Evolutionary conservation across 768 basidiomycete species (phyloP).

Genomic region (Hypsizygus marmoreus): DNA sequence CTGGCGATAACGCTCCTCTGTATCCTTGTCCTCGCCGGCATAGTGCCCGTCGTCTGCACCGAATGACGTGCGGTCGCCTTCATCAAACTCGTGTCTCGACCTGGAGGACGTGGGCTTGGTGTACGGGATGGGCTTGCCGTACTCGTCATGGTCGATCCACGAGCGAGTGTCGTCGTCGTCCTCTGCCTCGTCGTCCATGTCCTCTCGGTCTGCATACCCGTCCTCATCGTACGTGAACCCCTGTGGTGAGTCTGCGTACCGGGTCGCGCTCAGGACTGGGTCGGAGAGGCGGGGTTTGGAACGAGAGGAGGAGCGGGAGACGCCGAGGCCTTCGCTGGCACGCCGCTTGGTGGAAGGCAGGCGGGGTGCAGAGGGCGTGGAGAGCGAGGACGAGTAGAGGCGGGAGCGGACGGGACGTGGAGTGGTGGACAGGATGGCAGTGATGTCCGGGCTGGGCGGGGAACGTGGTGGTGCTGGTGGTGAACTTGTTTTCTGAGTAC

Average conservation of each 20-base stretch:
- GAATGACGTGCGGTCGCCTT: not conserved
- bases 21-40: constrained; percentile 20
- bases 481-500: not conserved
- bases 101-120: not conserved
- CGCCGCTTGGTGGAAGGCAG: not conserved
- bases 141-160: constrained; percentile 25
- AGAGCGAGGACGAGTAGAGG: constrained; percentile 5
- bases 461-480: constrained; percentile 8
- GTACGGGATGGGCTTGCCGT: constrained; percentile 9
- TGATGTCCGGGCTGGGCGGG: constrained; percentile 26
- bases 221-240: not conserved
- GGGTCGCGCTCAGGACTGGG: not conserved
- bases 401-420: constrained; percentile 15
- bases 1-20: constrained; percentile 19
- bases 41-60: not conserved
- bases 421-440: constrained; percentile 24
- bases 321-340: constrained; percentile 4
- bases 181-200: not conserved
- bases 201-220: not conserved
- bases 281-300: not conserved
- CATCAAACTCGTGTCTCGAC: not conserved
- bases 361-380: constrained; percentile 1
- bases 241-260: constrained; percentile 1
- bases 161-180: constrained; percentile 22
- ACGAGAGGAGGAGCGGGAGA: not conserved